Base-by-base conservation (phyloP, 345 rosid genomes). In the Orychophragmus violaceus region DNA sequence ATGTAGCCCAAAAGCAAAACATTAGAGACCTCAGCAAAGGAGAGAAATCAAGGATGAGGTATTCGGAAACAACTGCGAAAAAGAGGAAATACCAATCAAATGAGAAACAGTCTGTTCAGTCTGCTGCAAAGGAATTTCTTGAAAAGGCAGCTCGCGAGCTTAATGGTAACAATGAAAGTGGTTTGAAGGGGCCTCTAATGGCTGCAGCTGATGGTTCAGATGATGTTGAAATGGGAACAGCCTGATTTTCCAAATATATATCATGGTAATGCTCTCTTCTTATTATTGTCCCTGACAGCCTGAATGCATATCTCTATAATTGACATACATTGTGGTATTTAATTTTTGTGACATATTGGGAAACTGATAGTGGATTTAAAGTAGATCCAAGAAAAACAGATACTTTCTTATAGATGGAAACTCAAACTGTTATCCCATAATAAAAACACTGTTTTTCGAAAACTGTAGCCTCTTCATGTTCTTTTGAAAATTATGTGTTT, bases 81-180 rank as follows among this genome's bases (percentile, higher is more conserved):
- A 94, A 81, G 89, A 90, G 99, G 67, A 94, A 90, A 71, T 86
- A 45, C 52, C 87, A 76, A 46, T 81, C 92, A 59, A 76, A 83
- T 41, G 90, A 80, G 69, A 80, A 52, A 45, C 81, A 62, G 25
- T 76, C 88, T 53, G 96, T 88, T 55, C 82, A 82, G 72, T 74
- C 85, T 48, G 87, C 95, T 27, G 87, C 99, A 10, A 81, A 86
- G 75, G 95, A 84, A 37, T 94, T 94, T 78, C 96, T 94, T 42
- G 89, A 87, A 76, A 90, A 94, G 66, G 99, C 99, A 46, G 79
- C 97, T 14, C 88, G 73, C 53, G 96, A 94, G 73, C 81, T 94
- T 70, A 81, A 85, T 27, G 93, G 93, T 68, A 65, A 72, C 59
- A 73, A 70, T 69, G 66, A 78, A 71, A 79, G 68, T 74, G 82